Evolutionary conservation across 805 yeast genomes (phyloP).

Genomic region (Nakazawaea populi): DNA sequence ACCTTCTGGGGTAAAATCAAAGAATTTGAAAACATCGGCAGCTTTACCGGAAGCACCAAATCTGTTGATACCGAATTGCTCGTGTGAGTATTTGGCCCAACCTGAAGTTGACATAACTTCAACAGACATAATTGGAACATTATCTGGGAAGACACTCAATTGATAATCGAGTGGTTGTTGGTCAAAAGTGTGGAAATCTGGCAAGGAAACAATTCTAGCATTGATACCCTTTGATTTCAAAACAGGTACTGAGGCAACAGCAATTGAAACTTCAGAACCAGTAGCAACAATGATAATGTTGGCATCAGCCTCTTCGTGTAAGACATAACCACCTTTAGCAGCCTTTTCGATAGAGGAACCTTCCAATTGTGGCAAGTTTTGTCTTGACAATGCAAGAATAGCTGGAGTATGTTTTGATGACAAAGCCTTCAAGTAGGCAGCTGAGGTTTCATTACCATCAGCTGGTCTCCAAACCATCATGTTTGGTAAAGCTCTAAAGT

Average conservation of each 20-base stretch:
- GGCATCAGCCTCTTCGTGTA: conserved; percentile 52
- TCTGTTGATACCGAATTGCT: conserved; percentile 90
- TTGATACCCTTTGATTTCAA: conserved; percentile 62
- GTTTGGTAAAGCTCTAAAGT: conserved; percentile 81
- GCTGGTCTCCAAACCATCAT: conserved; percentile 88
- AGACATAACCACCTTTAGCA: conserved; percentile 87
- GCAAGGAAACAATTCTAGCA: conserved; percentile 84
- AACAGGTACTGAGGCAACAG: conserved; percentile 76
- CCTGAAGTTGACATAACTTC: conserved; percentile 91
- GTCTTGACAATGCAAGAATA: conserved; percentile 76
- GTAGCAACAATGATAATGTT: conserved; percentile 80
- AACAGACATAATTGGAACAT: conserved; percentile 86
- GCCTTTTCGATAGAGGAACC: conserved; percentile 93
- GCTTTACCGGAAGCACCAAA: conserved; percentile 97
- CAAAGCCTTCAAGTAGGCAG: conserved; percentile 68
- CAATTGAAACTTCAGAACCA: conserved; percentile 88
- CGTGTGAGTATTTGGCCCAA: conserved; percentile 94
- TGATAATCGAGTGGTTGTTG: conserved; percentile 74
- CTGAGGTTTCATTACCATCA: conserved; percentile 85
- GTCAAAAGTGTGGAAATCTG: conserved; percentile 90
- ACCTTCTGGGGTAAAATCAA: conserved; percentile 92
- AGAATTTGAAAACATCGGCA: conserved; percentile 70
- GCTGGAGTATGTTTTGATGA: conserved; percentile 62
- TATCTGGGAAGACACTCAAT: conserved; percentile 88
- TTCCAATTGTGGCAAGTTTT: conserved; percentile 86